Evolutionary conservation across 2,329 filamentous ascomycete species (phyloP), one percentile per base, ranked within the genome.

Genomic region (Colletotrichum limetticola): DNA sequence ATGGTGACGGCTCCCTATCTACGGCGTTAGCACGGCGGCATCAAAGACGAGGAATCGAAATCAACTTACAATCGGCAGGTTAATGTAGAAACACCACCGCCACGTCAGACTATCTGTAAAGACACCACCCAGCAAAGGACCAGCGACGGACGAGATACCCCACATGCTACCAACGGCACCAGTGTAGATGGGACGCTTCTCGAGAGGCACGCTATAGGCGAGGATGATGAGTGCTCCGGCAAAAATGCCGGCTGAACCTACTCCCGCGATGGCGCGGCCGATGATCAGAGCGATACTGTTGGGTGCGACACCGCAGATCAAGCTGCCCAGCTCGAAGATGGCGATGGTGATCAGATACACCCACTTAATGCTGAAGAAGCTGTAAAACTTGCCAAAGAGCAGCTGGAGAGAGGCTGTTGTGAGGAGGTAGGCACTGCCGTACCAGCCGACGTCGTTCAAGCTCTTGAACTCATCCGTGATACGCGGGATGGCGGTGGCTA

Each of bases 401-500:
- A 85, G 77, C 70, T 85, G 83, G 19, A 85, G 80, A 1, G 83
- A 81, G 32, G 82, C 79, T 5, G 81, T 79, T 3, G 84, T 84
- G 35, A 86, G 81, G 74, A 85, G 79, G 74, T 85, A 85, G 53
- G 84, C 81, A 6, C 78, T 83, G 3, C 84, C 86, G 71, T 88
- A 88, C 86, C 87, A 89, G 59, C 85, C 85, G 12, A 89, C 83
- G 67, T 88, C 85, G 8, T 82, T 79, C 7, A 88, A 78, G 60
- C 84, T 82, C 28, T 83, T 78, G 77, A 86, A 85, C 16, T 83
- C 79, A 71, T 83, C 79, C 0, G 84, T 86, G 72, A 86, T 86
- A 35, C 80, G 81, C 4, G 84, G 84, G 66, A 86, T 85, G 3
- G 84, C 84, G 1, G 84, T 85, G 9, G 84, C 83, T 61, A 86